phyloP scores from a whole-genome alignment of 768 basidiomycete genomes.

The Lanmaoa rubissima region DNA sequence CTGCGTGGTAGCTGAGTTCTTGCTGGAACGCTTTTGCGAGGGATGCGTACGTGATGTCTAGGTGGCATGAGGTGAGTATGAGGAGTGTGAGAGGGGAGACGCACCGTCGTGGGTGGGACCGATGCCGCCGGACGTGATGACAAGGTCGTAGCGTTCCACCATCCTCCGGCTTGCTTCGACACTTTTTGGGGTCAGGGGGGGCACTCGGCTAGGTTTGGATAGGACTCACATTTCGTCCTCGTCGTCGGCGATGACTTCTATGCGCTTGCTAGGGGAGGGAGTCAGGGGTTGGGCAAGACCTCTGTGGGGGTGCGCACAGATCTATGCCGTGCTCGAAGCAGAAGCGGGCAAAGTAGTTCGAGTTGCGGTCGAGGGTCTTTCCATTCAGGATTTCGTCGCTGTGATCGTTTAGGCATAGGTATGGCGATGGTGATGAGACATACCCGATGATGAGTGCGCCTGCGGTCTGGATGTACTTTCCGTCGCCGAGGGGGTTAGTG shows the following conservation, averaged over 20 bases:
- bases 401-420: not conserved
- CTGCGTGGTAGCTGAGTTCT: conserved; percentile 66
- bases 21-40: conserved; percentile 83
- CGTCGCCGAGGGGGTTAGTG: not conserved
- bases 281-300: not conserved
- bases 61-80: not conserved
- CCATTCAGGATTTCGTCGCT: conserved; percentile 94
- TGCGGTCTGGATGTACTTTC: conserved; percentile 58
- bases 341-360: conserved; percentile 82
- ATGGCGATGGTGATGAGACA: conserved; percentile 6
- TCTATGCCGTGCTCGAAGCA: conserved; percentile 87
- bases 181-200: conserved; percentile 37
- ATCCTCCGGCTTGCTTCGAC: conserved; percentile 83
- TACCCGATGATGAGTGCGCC: conserved; percentile 78
- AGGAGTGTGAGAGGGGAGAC: conserved; percentile 8
- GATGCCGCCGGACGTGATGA: conserved; percentile 88
- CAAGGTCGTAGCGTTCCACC: conserved; percentile 81
- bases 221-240: conserved; percentile 72
- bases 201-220: not conserved
- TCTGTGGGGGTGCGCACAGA: conserved; percentile 43
- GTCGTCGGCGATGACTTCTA: conserved; percentile 90
- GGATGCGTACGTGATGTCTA: conserved; percentile 88
- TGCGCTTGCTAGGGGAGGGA: conserved; percentile 56
- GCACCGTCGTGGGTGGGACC: conserved; percentile 88
- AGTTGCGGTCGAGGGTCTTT: conserved; percentile 82